Evolutionary conservation across 768 basidiomycete genomes (phyloP), one percentile per base, ranked within the genome.

Genomic region (Pleurotus sapidus): DNA sequence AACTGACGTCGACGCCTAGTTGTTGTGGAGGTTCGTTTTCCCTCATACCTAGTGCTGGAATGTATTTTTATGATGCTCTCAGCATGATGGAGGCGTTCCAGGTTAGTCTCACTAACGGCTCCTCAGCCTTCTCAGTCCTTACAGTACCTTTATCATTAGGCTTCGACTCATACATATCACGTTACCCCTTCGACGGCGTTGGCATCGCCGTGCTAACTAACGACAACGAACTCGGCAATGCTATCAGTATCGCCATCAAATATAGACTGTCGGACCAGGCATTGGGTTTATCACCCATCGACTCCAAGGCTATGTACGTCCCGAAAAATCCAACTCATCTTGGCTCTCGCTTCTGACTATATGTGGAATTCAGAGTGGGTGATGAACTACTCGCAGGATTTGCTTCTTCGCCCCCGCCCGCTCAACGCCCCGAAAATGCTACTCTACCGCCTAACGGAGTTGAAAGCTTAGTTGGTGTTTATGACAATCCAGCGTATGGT

Each of bases 171-270:
- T 30, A 56, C 30, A 57, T 71, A 7, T 65, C 60, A 11, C 64
- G 70, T 9, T 49, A 68, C 3, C 70, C 70, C 4, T 46, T 42
- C 18, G 60, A 63, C n/a, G 62, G 62, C 40, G 38, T 72, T 9
- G 70, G 70, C 1, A 61, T 72, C 25, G 60, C 69, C 9, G 65
- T 72, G 25, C 61, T 70, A 18, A 63, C 62, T 23, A 72, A 70
- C 37, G 70, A 70, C 40, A 55, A 62, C 14, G 39, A 56, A 7
- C 63, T 64, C 15, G 70, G 69, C 12, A 34, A 7, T 14, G 9
- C 48, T 9, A 61, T 68, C 27, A 38, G 43, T 1, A 55, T 61
- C 14, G 54, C 64, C 5, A 64, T 70, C 37, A 68, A 66, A 53
- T 67, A 58, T 30, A 60, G 61, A 5, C 46, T 70, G 24, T 53